A percentile compares a stretch with the other conserved stretches of the same genome.
Evolutionary conservation across 306 rosid genomes (phyloP).

Genomic region (Sesbania bispinosa): DNA sequence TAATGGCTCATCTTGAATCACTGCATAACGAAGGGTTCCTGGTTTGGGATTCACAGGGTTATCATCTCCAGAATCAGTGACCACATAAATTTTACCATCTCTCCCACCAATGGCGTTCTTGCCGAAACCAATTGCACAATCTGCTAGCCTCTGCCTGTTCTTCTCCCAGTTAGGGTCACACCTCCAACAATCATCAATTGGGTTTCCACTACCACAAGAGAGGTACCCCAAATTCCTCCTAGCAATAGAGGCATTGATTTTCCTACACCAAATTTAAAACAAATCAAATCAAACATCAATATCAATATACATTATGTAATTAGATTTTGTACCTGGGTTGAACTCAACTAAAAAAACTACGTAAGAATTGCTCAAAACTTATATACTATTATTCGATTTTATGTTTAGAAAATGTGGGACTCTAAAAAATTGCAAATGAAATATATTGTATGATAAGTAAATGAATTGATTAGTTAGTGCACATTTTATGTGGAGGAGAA

Average conservation of each 20-base stretch:
- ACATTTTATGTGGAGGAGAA: neutral
- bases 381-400: too few species aligned
- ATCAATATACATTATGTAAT: too few species aligned
- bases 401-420: too few species aligned
- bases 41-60: conserved; percentile 72
- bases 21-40: conserved; percentile 84
- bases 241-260: conserved; percentile 54
- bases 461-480: neutral
- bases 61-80: conserved; percentile 69
- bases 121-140: conserved; percentile 93
- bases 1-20: conserved; percentile 84
- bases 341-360: too few species aligned
- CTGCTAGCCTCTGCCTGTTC: conserved; percentile 84
- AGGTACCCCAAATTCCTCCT: conserved; percentile 80
- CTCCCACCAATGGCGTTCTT: conserved; percentile 85
- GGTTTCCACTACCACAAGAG: conserved; percentile 87
- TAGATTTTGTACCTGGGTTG: too few species aligned
- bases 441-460: too few species aligned
- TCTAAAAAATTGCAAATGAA: too few species aligned
- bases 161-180: conserved; percentile 83
- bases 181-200: conserved; percentile 98
- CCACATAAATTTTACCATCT: conserved; percentile 71
- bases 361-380: too few species aligned
- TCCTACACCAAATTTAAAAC: conserved; percentile 32
- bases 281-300: too few species aligned